phyloP scores from a whole-genome alignment of 371 early-diverging fungal species.

The Mortierella sp. region DNA sequence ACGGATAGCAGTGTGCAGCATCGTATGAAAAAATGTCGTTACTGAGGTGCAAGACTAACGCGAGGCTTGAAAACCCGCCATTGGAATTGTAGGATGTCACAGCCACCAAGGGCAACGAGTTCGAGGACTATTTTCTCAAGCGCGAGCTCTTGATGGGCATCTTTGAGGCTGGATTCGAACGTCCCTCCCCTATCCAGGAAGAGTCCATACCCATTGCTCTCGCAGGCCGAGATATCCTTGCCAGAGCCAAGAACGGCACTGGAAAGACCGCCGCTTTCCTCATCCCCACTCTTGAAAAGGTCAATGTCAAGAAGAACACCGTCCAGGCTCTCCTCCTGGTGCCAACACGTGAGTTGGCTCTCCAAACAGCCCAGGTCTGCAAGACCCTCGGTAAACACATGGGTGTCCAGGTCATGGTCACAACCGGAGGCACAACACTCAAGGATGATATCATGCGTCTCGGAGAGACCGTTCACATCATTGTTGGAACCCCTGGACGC shows the following conservation, averaged over 20 bases:
- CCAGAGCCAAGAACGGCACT: slow-evolving; percentile 98
- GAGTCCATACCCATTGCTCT: slow-evolving; percentile 98
- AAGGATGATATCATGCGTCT: slow-evolving; percentile 99
- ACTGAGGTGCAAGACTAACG: slow-evolving; percentile 70
- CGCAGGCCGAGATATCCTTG: slow-evolving; percentile 95
- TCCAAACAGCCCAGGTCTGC: slow-evolving; percentile 96
- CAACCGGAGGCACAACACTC: slow-evolving; percentile 97
- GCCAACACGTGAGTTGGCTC: slow-evolving; percentile 98
- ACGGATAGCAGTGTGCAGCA: background rate
- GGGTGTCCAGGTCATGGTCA: slow-evolving; percentile 95
- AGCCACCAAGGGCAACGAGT: slow-evolving; percentile 96
- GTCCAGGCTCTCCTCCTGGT: slow-evolving; percentile 93
- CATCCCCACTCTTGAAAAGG: slow-evolving; percentile 96
- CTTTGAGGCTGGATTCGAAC: slow-evolving; percentile 98
- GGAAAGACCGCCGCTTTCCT: slow-evolving; percentile 99
- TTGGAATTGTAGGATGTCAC: slow-evolving; percentile 97
- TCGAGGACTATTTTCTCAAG: slow-evolving; percentile 98
- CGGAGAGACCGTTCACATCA: slow-evolving; percentile 91
- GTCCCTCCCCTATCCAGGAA: slow-evolving; percentile 99
- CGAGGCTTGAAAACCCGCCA: slow-evolving; percentile 40
- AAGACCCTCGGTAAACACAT: slow-evolving; percentile 95
- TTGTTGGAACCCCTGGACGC: slow-evolving; percentile 99
- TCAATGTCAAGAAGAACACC: slow-evolving; percentile 81
- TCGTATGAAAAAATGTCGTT: slow-evolving; percentile 82
- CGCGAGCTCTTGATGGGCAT: slow-evolving; percentile 98